Evolutionary conservation across 495 filamentous ascomycete species (phyloP), one percentile per base, ranked within the genome.

Genomic region (Hypoxylon perforatum): DNA sequence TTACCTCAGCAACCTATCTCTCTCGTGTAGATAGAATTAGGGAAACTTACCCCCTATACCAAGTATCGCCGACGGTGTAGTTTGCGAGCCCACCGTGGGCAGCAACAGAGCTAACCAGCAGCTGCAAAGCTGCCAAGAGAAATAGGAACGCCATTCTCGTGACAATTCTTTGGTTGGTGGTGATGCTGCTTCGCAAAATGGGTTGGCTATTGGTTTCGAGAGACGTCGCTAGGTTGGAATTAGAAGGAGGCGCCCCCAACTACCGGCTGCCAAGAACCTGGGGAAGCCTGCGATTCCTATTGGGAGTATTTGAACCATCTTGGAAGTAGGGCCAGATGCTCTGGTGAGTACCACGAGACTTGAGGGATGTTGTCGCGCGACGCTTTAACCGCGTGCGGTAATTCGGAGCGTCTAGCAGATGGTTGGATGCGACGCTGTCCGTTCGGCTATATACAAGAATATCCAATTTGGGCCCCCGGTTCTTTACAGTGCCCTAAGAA

Each of bases 61-160:
- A 82, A 6, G 76, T 78, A 4, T 80, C 77, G 44, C 77, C 79
- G 1, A 84, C 80, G 1, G 80, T 84, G 61, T 84, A 82, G 69
- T 84, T 82, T 15, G 75, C 63, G 4, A 82, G 72, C 0, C 81
- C 81, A 8, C 80, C 81, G 65, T 83, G 81, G 3, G 74, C 79
- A 28, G 65, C 61, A 45, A 59, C 76, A 25, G 52, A 65, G 15
- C 61, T 55, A 56, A 64, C 21, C 1, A 77, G 46, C 44, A 66
- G 28, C 12, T 71, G 69, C 61, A 77, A 66, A 50, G 54, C 51
- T 53, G 68, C 62, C 57, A 80, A 71, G 44, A 74, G 48, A 6
- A 63, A 51, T 21, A 8, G 7, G 15, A 21, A 28, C 2, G 66
- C 59, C 70, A 73, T 73, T n/a, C 14, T 35, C 28, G n/a, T 10